Base-by-base conservation (phyloP, 768 basidiomycete species). In the Mycena latifolia region DNA sequence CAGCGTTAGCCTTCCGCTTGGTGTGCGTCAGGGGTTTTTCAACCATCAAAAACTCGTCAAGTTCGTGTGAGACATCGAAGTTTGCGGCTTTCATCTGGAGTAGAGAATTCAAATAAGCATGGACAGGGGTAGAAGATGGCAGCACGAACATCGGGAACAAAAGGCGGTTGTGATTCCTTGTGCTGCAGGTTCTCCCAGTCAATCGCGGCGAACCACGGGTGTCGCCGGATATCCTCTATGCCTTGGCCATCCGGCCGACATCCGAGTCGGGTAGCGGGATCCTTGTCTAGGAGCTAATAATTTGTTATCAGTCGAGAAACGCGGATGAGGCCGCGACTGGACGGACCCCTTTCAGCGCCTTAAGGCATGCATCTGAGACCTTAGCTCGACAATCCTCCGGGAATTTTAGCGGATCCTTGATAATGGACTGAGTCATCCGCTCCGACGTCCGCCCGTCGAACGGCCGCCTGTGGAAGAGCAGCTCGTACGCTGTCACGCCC, bases 11-110 rank as follows among this genome's bases (percentile, higher is more conserved):
- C 75, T 97, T 99, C 37, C 98, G 90, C 78, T 95, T 98, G 48
- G 92, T 85, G 67, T 96, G 95, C 61, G 95, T 98, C 60, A 99
- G 81, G n/a, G 97, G 97, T 76, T 98, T 98, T 80, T 99, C 97
- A 56, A 96, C 96, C 86, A 99, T 88, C 74, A 99, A 78, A 73
- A 99, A 92, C 77, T 99, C 98, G 76, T 99, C 96, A 12, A 99
- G 87, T 81, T 99, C 98, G 74, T 99, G 96, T 37, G 95, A 90
- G 39, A 98, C 92, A 75, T 99, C 97, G 77, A 99, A 99, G 77
- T 99, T 99, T n/a, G 96, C 94, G 78, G 92, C 92, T 76, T 96
- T 96, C 78, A 92, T 89, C 96, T 99, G 74, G 65, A 45, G 54
- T 35, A 35, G 33, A n/a, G n/a, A n/a, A 35, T 35, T 55, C 37